Evolutionary conservation across 805 yeast species (phyloP).

Genomic region (Saitoella complicata): DNA sequence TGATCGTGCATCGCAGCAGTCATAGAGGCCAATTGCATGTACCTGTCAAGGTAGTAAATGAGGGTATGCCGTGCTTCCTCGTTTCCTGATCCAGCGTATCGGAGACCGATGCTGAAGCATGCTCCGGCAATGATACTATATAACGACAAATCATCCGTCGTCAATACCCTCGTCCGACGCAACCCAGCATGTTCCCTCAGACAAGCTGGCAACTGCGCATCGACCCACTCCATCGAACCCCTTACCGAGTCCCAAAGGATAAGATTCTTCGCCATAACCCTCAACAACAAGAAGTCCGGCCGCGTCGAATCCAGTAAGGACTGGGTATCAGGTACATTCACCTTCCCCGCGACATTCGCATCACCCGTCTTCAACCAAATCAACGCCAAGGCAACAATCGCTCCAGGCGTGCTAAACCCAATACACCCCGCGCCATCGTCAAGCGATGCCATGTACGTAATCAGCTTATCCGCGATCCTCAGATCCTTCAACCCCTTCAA

Average conservation of each 20-base stretch:
- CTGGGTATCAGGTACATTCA: conserved; percentile 41
- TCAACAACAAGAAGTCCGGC: conserved; percentile 57
- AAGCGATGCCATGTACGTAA: conserved; percentile 34
- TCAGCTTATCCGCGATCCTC: conserved; percentile 42
- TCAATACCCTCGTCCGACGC: conserved; percentile 18
- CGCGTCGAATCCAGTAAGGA: conserved; percentile 52
- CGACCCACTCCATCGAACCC: conserved; percentile 37
- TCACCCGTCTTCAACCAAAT: conserved; percentile 58
- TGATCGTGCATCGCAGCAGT: conserved; percentile 40
- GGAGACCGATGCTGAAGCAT: conserved; percentile 57
- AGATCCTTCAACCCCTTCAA: conserved; percentile 45
- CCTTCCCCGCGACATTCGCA: conserved; percentile 38
- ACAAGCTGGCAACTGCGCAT: conserved; percentile 36
- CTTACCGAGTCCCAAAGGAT: conserved; percentile 59
- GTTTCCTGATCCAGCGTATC: conserved; percentile 56
- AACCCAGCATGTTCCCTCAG: conserved; percentile 2
- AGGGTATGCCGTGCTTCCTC: conserved; percentile 37
- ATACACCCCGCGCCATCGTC: not conserved
- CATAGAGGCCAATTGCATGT: conserved; percentile 28
- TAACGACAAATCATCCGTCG: conserved; percentile 46
- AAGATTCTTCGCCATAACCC: conserved; percentile 47
- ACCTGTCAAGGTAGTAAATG: conserved; percentile 36
- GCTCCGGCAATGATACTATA: conserved; percentile 59
- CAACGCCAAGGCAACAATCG: conserved; percentile 57
- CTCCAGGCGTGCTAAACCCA: conserved; percentile 3